These are phyloP conservation scores for Cicer chorassanicum DNA, from an alignment of 306 rosid genomes.

Conservation along the genomic window DNA sequence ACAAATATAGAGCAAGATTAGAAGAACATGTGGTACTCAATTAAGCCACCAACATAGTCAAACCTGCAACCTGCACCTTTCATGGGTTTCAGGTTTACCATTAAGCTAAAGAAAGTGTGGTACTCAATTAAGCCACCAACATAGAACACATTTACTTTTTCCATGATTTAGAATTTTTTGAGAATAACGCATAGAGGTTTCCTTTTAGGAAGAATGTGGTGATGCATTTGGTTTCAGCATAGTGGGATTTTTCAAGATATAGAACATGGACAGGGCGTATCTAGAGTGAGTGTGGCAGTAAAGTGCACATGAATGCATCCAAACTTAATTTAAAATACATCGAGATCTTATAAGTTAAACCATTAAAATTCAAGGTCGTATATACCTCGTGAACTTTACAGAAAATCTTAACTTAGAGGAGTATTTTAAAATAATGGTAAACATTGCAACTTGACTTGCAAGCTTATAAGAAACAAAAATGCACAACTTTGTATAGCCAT, in stretches of 20 bases:
- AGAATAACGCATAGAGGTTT: neutral
- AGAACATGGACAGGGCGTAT: conserved; percentile 8
- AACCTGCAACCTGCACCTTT: neutral
- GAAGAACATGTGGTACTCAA: neutral
- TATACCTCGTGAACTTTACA: neutral
- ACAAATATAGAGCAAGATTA: neutral
- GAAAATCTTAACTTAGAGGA: conserved; percentile 4
- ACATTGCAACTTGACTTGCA: neutral
- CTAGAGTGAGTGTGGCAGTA: neutral
- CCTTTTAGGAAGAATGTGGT: neutral
- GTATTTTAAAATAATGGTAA: neutral
- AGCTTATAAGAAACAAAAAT: conserved; percentile 1
- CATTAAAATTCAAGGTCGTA: neutral
- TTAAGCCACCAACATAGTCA: conserved; percentile 7
- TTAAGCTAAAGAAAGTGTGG: neutral
- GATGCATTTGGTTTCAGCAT: conserved; percentile 18
- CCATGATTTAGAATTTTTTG: conserved; percentile 6
- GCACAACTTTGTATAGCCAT: conserved; percentile 13
- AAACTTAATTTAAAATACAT: conserved; percentile 7
- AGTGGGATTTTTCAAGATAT: conserved; percentile 16
- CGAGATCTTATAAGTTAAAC: neutral
- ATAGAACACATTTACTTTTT: neutral
- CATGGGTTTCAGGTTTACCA: neutral
- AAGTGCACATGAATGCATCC: conserved; percentile 13
- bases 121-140: neutral